phyloP scores from a whole-genome alignment of 345 rosid species.

The Hibiscus mutabilis region DNA sequence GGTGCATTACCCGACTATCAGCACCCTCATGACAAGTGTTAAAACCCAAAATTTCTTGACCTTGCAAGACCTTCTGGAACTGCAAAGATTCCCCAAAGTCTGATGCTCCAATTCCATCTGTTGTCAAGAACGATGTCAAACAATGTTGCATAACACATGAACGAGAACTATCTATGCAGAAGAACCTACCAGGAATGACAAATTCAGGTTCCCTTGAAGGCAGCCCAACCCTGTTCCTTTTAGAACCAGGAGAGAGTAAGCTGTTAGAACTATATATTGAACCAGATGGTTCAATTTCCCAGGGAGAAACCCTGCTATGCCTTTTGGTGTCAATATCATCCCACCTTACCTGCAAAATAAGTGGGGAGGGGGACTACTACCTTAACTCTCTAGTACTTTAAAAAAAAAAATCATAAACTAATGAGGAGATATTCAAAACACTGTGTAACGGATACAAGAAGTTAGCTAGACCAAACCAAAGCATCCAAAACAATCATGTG shows the following conservation, averaged over 20 bases:
- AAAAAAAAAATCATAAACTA: not conserved
- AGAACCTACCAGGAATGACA: constrained; percentile 56
- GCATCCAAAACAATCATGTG: constrained; percentile 5
- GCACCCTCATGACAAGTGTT: constrained; percentile 43
- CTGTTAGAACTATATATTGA: constrained; percentile 42
- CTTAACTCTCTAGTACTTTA: too few relatives aligned
- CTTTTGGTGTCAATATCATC: constrained; percentile 56
- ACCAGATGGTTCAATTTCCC: constrained; percentile 86
- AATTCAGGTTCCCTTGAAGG: constrained; percentile 59
- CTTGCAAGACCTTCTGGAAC: constrained; percentile 99
- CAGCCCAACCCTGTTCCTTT: constrained; percentile 76
- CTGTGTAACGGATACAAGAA: not conserved
- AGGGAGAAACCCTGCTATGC: constrained; percentile 83
- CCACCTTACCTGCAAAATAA: constrained; percentile 30
- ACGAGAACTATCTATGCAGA: not conserved
- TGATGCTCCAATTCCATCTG: constrained; percentile 54
- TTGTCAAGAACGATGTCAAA: not conserved
- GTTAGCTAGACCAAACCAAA: constrained; percentile 23
- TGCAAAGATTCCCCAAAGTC: constrained; percentile 93
- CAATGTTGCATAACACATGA: not conserved
- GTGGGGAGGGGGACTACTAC: too few relatives aligned
- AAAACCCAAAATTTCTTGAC: constrained; percentile 92
- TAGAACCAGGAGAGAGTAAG: constrained; percentile 55
- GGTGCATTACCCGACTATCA: constrained; percentile 31
- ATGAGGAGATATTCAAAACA: not conserved